These are phyloP conservation scores for Sporisorium sorghi DNA, from an alignment of 1,284 basidiomycete genomes.

Conservation along the genomic window DNA sequence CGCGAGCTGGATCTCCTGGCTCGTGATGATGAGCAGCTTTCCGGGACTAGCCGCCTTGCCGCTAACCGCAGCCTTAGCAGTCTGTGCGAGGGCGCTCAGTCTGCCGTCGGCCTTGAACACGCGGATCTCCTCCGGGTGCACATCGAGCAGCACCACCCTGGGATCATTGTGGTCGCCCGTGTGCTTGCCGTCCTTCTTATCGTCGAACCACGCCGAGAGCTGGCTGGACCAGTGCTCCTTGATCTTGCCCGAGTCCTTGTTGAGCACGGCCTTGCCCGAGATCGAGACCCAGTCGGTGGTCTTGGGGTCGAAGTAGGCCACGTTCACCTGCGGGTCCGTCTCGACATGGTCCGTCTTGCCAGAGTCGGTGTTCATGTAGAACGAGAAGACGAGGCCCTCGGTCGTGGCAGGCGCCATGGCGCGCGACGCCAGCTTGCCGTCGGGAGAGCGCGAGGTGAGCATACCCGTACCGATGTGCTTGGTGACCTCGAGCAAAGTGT, in stretches of 20 bases:
- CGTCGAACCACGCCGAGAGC: conserved; percentile 81
- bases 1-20: conserved; percentile 73
- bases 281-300: conserved; percentile 87
- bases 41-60: conserved; percentile 77
- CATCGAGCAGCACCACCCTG: conserved; percentile 82
- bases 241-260: conserved; percentile 53
- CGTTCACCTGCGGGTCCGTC: conserved; percentile 55
- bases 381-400: conserved; percentile 72
- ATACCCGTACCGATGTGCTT: conserved; percentile 72
- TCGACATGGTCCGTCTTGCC: conserved; percentile 63
- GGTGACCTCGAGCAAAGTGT: conserved; percentile 51
- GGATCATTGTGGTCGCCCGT: conserved; percentile 84
- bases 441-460: conserved; percentile 81
- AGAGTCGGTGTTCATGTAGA: conserved; percentile 61
- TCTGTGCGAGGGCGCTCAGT: conserved; percentile 68
- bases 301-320: conserved; percentile 76
- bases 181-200: conserved; percentile 86
- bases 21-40: conserved; percentile 76
- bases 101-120: conserved; percentile 59
- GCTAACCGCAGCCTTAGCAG: conserved; percentile 74
- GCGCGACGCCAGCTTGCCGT: conserved; percentile 82
- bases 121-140: conserved; percentile 78
- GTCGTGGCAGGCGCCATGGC: conserved; percentile 80
- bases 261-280: conserved; percentile 76
- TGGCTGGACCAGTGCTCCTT: conserved; percentile 60